Percentiles rank a stretch among this genome's conserved stretches.
Conservation (phyloP, 495 filamentous ascomycete species). For the Penicillium antarcticum region DNA sequence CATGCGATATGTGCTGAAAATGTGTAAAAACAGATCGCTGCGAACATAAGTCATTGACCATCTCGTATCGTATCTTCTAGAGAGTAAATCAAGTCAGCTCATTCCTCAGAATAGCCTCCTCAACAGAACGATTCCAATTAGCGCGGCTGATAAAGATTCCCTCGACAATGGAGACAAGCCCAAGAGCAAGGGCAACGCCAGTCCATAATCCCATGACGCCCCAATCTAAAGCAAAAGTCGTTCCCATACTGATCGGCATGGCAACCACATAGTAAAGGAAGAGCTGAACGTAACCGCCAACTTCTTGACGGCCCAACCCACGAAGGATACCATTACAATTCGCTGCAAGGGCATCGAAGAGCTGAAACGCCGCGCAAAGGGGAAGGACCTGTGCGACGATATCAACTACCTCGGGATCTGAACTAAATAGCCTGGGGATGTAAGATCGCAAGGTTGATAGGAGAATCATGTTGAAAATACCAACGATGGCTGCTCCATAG, state of each 20-base stretch:
- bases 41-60: not conserved
- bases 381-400: constrained; percentile 72
- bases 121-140: constrained; percentile 72
- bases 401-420: constrained; percentile 72
- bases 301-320: constrained; percentile 79
- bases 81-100: constrained; percentile 42
- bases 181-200: constrained; percentile 69
- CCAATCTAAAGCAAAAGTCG: constrained; percentile 71
- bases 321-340: constrained; percentile 80
- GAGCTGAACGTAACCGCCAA: constrained; percentile 84
- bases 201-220: constrained; percentile 75
- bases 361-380: constrained; percentile 79
- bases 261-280: constrained; percentile 82
- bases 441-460: constrained; percentile 60
- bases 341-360: constrained; percentile 76
- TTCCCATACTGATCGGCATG: constrained; percentile 76
- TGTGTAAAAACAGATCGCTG: not conserved
- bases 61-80: not conserved
- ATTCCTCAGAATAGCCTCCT: constrained; percentile 70
- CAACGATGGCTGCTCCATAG: constrained; percentile 61
- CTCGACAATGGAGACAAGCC: constrained; percentile 63
- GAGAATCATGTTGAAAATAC: constrained; percentile 70
- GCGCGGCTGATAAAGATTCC: constrained; percentile 60
- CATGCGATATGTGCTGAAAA: not conserved
- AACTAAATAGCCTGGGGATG: constrained; percentile 77